phyloP scores from a whole-genome alignment of 345 rosid genomes.

The Ceriops tagal region DNA sequence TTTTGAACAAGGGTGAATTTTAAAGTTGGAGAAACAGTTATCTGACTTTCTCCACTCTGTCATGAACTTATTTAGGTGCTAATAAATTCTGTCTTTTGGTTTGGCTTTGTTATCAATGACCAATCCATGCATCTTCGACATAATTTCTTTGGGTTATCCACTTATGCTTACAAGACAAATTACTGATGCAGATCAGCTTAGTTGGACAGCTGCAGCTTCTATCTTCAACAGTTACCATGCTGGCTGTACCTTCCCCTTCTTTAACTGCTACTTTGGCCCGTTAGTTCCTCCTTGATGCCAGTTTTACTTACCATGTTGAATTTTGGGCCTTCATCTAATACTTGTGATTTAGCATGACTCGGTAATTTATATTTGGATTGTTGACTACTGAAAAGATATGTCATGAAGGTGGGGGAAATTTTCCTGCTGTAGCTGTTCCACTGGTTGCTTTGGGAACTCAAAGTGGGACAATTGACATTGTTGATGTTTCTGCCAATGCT shows the following conservation, averaged over 20 bases:
- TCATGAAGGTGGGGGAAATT: conserved; percentile 79
- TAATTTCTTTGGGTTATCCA: conserved; percentile 17
- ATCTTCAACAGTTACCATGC: conserved; percentile 84
- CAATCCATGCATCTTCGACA: conserved; percentile 2
- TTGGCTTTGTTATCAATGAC: conserved; percentile 14
- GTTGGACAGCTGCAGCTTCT: conserved; percentile 93
- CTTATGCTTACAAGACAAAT: conserved; percentile 16
- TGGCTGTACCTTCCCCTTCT: conserved; percentile 94
- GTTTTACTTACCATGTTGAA: conserved; percentile 10
- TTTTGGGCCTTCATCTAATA: conserved; percentile 7
- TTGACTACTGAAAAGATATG: conserved; percentile 26
- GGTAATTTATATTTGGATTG: conserved; percentile 7
- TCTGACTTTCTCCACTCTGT: conserved; percentile 5
- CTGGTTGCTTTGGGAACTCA: conserved; percentile 98
- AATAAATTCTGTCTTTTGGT: conserved; percentile 12
- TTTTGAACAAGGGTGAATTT: background rate
- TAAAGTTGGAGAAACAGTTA: background rate
- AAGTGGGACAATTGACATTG: conserved; percentile 75
- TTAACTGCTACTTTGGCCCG: conserved; percentile 92
- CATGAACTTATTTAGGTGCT: conserved; percentile 3
- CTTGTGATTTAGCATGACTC: conserved; percentile 2
- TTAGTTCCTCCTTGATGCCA: conserved; percentile 45
- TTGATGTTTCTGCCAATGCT: conserved; percentile 93
- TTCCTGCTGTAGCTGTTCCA: conserved; percentile 91
- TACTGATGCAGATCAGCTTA: conserved; percentile 62